Base-by-base conservation (phyloP, 2,329 filamentous ascomycete genomes). In the Dactylonectria estremocensis region DNA sequence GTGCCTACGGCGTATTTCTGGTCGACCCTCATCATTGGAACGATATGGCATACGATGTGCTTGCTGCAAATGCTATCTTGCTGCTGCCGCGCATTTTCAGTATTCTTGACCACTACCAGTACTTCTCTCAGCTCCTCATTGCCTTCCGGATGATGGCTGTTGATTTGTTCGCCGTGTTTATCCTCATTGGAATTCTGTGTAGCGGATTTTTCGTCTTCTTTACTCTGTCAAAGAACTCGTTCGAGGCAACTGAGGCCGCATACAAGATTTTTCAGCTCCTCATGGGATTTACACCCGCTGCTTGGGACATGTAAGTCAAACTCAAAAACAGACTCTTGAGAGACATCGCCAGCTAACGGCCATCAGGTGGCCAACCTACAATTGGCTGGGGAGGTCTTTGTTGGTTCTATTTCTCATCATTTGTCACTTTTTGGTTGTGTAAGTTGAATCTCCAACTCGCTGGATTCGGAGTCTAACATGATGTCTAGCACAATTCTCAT, bases 141-240 rank as follows among this genome's bases (percentile, higher is more conserved):
- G 95, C 95, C 3, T 97, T 98, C 77, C 91, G 95, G 20, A 90
- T 98, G 78, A 98, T 98, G 95, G 94, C 94, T 1, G 89, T 95
- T 56, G 95, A 98, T 78, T 84, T 98, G 24, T 89, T 94, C 5
- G 95, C 95, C 2, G 91, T 98, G 2, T 91, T 96, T 59, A 85
- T 96, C 1, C 85, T 98, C 50, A 94, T 97, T 60, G 81, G 97
- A 50, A 95, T 98, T 71, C 90, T 91, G 70, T 98, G 95, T 81
- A 97, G 94, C 76, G 95, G 95, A 22, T 98, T 98, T 82, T 97
- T 97, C 74, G 94, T 97, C 58, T 96, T 97, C 68, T 97, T 98
- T 79, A 95, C 93, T 0, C 84, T 97, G 59, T 95, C 95, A 3
- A 89, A 91, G 70, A 90, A 89, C 63, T 87, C 92, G 7, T 90